Conservation (phyloP, 805 yeast species). For the Hermanozyma aechmeae region DNA sequence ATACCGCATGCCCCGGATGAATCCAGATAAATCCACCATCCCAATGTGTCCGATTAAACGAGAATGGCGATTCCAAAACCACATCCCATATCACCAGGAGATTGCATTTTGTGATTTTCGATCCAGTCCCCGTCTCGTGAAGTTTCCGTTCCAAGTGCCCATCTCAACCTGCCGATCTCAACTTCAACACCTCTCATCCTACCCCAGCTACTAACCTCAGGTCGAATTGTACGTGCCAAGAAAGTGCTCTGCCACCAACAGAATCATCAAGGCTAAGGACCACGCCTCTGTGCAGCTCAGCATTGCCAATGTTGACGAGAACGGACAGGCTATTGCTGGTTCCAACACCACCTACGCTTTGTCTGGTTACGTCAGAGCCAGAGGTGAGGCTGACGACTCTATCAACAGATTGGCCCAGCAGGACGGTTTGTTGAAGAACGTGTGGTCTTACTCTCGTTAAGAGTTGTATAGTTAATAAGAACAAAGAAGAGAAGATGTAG, state of each 20-base stretch:
- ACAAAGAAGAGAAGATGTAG: too few species aligned
- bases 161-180: too few species aligned
- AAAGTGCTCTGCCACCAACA: conserved; percentile 99
- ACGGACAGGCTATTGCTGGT: conserved; percentile 91
- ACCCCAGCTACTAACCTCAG: conserved; percentile 50
- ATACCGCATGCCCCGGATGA: too few species aligned
- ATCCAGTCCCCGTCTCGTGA: too few species aligned
- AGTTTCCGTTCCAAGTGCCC: too few species aligned
- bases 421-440: conserved; percentile 96
- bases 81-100: too few species aligned
- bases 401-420: conserved; percentile 98
- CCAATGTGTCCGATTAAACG: too few species aligned
- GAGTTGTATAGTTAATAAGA: too few species aligned
- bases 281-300: conserved; percentile 98
- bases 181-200: too few species aligned
- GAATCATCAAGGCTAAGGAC: conserved; percentile 99
- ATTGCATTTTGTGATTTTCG: too few species aligned
- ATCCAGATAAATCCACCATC: too few species aligned
- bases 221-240: conserved; percentile 99
- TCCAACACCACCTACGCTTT: conserved; percentile 91
- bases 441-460: conserved; percentile 92
- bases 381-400: conserved; percentile 99
- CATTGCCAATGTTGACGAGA: conserved; percentile 96
- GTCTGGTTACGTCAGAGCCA: conserved; percentile 93
- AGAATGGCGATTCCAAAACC: too few species aligned